phyloP scores from a whole-genome alignment of 2,329 filamentous ascomycete species.

The Penicillium sp. region DNA sequence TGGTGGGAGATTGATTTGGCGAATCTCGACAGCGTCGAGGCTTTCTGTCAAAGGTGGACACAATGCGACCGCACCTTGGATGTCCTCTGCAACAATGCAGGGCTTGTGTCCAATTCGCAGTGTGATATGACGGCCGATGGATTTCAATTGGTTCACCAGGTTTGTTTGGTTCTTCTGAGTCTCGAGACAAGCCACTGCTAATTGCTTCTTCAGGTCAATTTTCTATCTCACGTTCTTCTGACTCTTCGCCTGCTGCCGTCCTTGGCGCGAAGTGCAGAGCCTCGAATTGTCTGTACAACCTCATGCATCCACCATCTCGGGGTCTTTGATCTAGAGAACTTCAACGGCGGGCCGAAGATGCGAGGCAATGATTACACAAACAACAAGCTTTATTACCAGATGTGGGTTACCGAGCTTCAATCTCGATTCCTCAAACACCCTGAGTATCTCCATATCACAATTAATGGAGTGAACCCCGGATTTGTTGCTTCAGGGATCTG shows the following conservation, averaged over 20 bases:
- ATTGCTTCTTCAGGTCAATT: conserved; percentile 11
- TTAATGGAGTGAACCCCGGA: conserved; percentile 19
- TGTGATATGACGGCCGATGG: conserved; percentile 14
- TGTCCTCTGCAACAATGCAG: conserved; percentile 20
- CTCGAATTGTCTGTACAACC: conserved; percentile 18
- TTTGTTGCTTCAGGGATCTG: conserved; percentile 20
- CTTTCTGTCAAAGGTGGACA: conserved; percentile 15
- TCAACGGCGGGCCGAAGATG: conserved; percentile 3
- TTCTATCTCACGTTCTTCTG: conserved; percentile 17
- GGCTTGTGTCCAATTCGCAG: background rate
- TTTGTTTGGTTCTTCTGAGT: background rate
- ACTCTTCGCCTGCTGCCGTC: conserved; percentile 20
- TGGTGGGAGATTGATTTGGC: conserved; percentile 20
- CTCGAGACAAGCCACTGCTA: too few species aligned
- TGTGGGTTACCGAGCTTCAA: conserved; percentile 20
- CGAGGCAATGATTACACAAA: conserved; percentile 13
- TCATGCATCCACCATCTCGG: conserved; percentile 18
- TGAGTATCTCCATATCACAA: conserved; percentile 16
- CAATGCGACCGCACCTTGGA: conserved; percentile 11
- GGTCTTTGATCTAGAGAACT: conserved; percentile 12
- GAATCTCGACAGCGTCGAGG: conserved; percentile 15
- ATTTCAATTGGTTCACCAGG: conserved; percentile 17
- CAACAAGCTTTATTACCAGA: conserved; percentile 19
- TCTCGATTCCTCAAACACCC: conserved; percentile 11
- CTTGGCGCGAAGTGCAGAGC: conserved; percentile 13